phyloP scores from a whole-genome alignment of 257 asterid genomes.

The Nicotiana noctiflora region DNA sequence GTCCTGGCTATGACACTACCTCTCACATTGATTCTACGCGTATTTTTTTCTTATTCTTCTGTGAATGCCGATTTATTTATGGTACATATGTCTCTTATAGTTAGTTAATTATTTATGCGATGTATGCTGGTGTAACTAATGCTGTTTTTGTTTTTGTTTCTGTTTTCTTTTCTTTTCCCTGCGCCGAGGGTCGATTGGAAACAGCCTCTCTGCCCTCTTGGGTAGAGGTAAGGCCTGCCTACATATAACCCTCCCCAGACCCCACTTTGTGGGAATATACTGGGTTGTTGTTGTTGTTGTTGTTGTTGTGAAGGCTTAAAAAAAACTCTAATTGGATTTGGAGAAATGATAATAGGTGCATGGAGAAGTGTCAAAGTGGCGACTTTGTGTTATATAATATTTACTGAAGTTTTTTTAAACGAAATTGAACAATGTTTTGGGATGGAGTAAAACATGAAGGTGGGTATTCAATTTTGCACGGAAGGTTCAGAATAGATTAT shows the following conservation, averaged over 20 bases:
- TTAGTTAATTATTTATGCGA: no score
- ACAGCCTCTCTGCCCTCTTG: no score
- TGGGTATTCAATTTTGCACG: neutral
- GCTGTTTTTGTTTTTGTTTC: no score
- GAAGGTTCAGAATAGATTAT: neutral
- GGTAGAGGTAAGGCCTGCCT: no score
- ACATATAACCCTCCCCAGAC: no score
- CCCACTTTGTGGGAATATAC: no score
- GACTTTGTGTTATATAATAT: neutral
- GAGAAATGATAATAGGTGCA: constrained; percentile 1
- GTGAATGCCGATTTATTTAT: no score
- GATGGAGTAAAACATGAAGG: neutral
- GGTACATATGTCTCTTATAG: no score
- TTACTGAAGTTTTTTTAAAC: neutral
- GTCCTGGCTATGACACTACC: neutral
- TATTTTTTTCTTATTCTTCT: neutral
- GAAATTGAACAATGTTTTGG: neutral
- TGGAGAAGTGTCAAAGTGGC: neutral
- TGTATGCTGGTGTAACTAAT: no score
- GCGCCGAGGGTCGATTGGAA: no score
- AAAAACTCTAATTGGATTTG: neutral
- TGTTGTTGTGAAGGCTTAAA: neutral
- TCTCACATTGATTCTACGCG: neutral
- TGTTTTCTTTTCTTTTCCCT: no score
- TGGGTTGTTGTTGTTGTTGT: no score